These are phyloP conservation scores for Anthracocystis panici-leucophaei DNA, from an alignment of 1,284 basidiomycete genomes.

Conservation along the genomic window DNA sequence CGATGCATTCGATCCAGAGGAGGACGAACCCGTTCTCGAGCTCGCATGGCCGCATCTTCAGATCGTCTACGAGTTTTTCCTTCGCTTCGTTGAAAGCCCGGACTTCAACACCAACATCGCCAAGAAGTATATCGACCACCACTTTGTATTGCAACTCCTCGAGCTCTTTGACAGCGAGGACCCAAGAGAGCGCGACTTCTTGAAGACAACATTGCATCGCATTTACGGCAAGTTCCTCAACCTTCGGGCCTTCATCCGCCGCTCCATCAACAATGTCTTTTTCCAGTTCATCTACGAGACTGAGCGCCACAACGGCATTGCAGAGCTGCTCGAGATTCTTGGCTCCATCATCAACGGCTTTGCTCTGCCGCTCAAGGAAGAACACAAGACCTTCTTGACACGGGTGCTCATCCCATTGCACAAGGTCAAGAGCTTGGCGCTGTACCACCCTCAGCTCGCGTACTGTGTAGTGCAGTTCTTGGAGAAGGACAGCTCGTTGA, in stretches of 20 bases:
- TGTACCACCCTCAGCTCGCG: conserved; percentile 97
- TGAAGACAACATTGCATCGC: conserved; percentile 98
- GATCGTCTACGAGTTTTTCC: conserved; percentile 99
- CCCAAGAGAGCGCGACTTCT: conserved; percentile 97
- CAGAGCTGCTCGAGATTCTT: conserved; percentile 96
- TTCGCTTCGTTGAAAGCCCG: conserved; percentile 96
- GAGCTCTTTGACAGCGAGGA: conserved; percentile 99
- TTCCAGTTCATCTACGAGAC: conserved; percentile 99
- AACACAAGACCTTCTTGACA: conserved; percentile 98
- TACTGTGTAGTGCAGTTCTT: conserved; percentile 99
- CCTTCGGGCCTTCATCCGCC: conserved; percentile 95
- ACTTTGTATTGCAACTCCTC: conserved; percentile 91
- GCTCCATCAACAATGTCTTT: conserved; percentile 99
- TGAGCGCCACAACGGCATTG: conserved; percentile 98
- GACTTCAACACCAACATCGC: conserved; percentile 99
- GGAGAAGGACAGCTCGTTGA: conserved; percentile 92
- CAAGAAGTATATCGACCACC: conserved; percentile 96
- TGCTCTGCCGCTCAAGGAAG: conserved; percentile 96
- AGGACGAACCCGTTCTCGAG: conserved; percentile 98
- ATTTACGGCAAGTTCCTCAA: conserved; percentile 99
- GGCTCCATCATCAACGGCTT: conserved; percentile 99
- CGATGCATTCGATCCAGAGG: conserved; percentile 98
- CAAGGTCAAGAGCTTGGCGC: conserved; percentile 95
- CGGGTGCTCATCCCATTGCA: conserved; percentile 96
- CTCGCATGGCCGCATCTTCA: conserved; percentile 99